These are phyloP conservation scores for Chamaecyparis obtusa DNA, from an alignment of 75 land plant species.

Conservation along the genomic window DNA sequence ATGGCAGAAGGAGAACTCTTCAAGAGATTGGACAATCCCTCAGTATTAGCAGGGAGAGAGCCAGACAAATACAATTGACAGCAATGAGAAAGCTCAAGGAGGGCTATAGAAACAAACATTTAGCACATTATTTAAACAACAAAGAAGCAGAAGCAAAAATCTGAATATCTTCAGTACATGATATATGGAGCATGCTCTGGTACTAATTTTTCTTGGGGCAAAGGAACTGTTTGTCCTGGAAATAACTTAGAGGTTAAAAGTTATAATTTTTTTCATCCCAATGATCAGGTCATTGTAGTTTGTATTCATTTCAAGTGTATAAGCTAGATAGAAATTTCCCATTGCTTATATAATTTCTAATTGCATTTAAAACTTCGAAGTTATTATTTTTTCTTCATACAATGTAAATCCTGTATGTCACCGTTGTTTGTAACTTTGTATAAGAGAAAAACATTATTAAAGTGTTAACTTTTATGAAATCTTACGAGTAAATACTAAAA, in stretches of 20 bases:
- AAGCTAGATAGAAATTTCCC: slow-evolving; percentile 7
- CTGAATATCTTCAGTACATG: neutral
- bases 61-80: slow-evolving; percentile 81
- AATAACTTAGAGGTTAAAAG: neutral
- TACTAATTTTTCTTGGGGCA: neutral
- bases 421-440: neutral
- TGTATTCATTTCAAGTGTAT: neutral
- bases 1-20: slow-evolving; percentile 81
- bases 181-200: neutral
- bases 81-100: slow-evolving; percentile 74
- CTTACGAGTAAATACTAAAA: neutral
- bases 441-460: neutral
- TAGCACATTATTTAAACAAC: slow-evolving; percentile 57
- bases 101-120: slow-evolving; percentile 51
- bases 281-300: neutral
- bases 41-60: slow-evolving; percentile 82
- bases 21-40: slow-evolving; percentile 80
- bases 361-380: neutral
- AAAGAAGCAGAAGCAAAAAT: neutral
- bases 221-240: neutral
- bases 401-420: neutral
- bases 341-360: neutral
- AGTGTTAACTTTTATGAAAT: neutral
- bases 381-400: neutral
- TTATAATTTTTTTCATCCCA: neutral